Conservation (phyloP, 2,329 filamentous ascomycete genomes). For the Botrytis pseudocinerea region DNA sequence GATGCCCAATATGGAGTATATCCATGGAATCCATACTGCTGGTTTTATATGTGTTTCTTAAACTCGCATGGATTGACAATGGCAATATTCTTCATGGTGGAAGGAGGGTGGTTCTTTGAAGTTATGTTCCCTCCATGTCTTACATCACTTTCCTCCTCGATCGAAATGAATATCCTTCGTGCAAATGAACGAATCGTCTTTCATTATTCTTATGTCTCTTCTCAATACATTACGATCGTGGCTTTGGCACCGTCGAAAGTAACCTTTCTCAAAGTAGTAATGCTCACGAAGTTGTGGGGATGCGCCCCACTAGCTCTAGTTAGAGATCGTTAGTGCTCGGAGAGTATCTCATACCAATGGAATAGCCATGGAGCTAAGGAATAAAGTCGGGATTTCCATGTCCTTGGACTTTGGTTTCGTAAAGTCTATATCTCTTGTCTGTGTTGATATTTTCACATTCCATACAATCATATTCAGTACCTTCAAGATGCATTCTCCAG, state of each 20-base stretch:
- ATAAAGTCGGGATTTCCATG: neutral
- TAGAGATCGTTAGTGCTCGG: neutral
- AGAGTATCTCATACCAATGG: neutral
- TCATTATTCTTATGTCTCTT: neutral
- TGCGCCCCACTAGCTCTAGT: neutral
- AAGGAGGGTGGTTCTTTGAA: neutral
- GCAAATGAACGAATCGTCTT: neutral
- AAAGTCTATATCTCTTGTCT: neutral
- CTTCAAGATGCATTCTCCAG: slow-evolving; percentile 12
- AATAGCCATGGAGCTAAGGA: neutral
- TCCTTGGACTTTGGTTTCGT: neutral
- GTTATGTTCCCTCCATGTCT: neutral
- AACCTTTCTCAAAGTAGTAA: slow-evolving; percentile 21
- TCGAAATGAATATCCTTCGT: neutral
- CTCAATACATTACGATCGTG: neutral
- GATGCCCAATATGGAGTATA: neutral
- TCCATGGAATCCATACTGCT: neutral
- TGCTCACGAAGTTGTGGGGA: slow-evolving; percentile 14
- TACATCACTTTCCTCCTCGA: neutral
- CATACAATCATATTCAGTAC: neutral
- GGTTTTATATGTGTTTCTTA: neutral
- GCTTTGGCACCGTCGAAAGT: neutral
- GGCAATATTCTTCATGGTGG: neutral
- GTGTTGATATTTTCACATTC: neutral
- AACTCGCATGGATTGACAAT: neutral